phyloP scores from a whole-genome alignment of 495 filamentous ascomycete species.

The Penicillium steckii region DNA sequence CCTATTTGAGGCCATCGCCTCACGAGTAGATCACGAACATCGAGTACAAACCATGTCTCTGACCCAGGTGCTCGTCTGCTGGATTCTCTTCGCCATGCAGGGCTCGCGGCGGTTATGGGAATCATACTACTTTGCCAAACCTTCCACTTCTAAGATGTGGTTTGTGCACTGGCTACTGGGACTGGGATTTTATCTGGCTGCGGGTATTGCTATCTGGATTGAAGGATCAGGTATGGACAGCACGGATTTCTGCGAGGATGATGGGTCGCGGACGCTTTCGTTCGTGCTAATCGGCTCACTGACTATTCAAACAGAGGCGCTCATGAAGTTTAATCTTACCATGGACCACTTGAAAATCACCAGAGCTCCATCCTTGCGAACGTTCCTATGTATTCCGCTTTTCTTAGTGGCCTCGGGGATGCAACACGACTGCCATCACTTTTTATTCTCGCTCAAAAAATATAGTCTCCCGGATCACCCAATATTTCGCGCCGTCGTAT shows the following conservation, averaged over 20 bases:
- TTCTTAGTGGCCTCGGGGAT: conserved; percentile 74
- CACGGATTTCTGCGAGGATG: neutral
- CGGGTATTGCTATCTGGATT: conserved; percentile 78
- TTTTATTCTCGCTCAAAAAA: conserved; percentile 77
- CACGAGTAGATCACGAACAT: conserved; percentile 37
- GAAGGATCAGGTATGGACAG: conserved; percentile 68
- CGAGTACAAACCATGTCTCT: conserved; percentile 53
- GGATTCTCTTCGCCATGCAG: conserved; percentile 72
- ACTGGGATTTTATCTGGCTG: conserved; percentile 69
- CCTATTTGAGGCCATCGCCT: conserved; percentile 39
- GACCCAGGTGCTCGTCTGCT: conserved; percentile 65
- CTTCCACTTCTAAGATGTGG: conserved; percentile 76
- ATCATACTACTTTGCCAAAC: conserved; percentile 58
- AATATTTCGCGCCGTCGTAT: conserved; percentile 67
- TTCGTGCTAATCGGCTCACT: neutral
- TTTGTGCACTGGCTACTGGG: conserved; percentile 79
- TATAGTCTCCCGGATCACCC: conserved; percentile 78
- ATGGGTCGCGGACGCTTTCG: too few relatives aligned
- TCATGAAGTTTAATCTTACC: conserved; percentile 29
- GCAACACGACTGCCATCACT: conserved; percentile 78
- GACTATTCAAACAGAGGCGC: conserved; percentile 21
- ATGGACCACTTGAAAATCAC: conserved; percentile 35
- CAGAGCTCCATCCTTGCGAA: conserved; percentile 54
- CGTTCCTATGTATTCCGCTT: conserved; percentile 56
- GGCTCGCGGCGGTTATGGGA: conserved; percentile 74